Conservation (phyloP, 257 asterid species). For the Catharanthus roseus region DNA sequence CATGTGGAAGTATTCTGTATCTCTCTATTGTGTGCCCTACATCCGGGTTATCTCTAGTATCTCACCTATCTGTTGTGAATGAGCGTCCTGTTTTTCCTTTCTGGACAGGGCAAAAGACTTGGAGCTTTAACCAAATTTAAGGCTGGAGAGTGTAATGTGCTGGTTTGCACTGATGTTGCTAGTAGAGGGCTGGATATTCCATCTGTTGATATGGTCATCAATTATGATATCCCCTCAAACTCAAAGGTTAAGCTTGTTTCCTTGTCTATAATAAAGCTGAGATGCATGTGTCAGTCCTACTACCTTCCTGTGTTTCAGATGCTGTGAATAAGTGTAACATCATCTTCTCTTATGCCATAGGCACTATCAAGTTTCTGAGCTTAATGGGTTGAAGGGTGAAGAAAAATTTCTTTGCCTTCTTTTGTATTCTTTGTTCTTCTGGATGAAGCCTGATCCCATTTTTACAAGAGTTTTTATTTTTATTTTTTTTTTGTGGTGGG, state of each 20-base stretch:
- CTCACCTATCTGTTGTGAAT: not conserved
- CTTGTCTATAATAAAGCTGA: not conserved
- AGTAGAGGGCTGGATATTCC: slow-evolving; percentile 98
- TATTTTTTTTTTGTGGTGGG: no score
- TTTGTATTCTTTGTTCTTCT: not conserved
- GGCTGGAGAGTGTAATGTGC: slow-evolving; percentile 82
- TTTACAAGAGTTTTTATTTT: no score
- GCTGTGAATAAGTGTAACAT: no score
- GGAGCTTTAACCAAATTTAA: slow-evolving; percentile 82
- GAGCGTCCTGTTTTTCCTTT: slow-evolving; percentile 3
- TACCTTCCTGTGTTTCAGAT: not conserved
- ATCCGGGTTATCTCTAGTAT: not conserved
- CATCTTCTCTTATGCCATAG: no score
- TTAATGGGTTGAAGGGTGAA: not conserved
- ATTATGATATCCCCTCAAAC: slow-evolving; percentile 84
- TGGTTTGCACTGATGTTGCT: slow-evolving; percentile 87
- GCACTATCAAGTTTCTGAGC: not conserved
- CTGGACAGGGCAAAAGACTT: slow-evolving; percentile 67
- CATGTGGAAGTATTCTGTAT: not conserved
- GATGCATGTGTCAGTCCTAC: not conserved
- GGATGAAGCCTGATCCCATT: not conserved
- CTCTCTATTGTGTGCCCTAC: not conserved
- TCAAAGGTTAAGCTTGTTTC: slow-evolving; percentile 54
- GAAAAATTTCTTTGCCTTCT: not conserved
- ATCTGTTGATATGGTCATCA: slow-evolving; percentile 83